A percentile compares a stretch with the other conserved stretches of the same genome.
These are phyloP conservation scores for Moniliella sp. DNA, from an alignment of 1,284 basidiomycete genomes.

Conservation along the genomic window DNA sequence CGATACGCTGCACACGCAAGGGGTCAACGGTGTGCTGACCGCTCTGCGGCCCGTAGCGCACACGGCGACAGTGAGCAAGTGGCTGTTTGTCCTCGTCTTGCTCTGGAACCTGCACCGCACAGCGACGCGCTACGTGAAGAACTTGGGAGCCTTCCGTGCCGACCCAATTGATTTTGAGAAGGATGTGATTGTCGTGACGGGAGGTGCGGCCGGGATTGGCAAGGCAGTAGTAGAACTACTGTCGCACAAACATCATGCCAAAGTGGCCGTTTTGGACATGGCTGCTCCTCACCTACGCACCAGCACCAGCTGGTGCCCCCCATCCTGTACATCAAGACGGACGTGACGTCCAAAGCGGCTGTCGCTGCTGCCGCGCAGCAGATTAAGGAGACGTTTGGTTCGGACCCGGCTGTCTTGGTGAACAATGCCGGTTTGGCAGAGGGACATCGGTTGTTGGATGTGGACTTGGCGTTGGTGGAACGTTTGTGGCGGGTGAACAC, in stretches of 20 bases:
- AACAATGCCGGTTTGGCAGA: slow-evolving; percentile 28
- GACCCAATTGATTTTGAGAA: slow-evolving; percentile 19
- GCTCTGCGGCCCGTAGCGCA: no score
- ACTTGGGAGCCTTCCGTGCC: slow-evolving; percentile 13
- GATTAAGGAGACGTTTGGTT: slow-evolving; percentile 10
- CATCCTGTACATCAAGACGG: slow-evolving; percentile 28
- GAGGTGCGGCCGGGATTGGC: slow-evolving; percentile 29
- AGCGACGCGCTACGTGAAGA: slow-evolving; percentile 15
- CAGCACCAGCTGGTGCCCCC: slow-evolving; percentile 21
- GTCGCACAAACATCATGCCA: slow-evolving; percentile 13
- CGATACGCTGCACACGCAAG: no score
- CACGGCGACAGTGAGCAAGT: no score
- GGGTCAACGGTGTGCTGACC: no score
- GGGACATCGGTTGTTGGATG: slow-evolving; percentile 17
- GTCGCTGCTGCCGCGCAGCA: slow-evolving; percentile 14
- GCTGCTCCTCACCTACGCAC: slow-evolving; percentile 14
- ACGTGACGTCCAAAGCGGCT: slow-evolving; percentile 18
- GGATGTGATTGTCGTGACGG: slow-evolving; percentile 29
- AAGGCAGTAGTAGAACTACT: slow-evolving; percentile 24
- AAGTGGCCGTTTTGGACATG: slow-evolving; percentile 29
- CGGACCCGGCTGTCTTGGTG: slow-evolving; percentile 15
- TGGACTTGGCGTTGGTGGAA: slow-evolving; percentile 9
- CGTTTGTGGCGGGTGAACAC: slow-evolving; percentile 27
- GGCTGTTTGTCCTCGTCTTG: slow-evolving; percentile 13
- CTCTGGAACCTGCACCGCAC: slow-evolving; percentile 11